These are phyloP conservation scores for Rosa lucieae DNA, from an alignment of 306 rosid genomes.

Conservation along the genomic window DNA sequence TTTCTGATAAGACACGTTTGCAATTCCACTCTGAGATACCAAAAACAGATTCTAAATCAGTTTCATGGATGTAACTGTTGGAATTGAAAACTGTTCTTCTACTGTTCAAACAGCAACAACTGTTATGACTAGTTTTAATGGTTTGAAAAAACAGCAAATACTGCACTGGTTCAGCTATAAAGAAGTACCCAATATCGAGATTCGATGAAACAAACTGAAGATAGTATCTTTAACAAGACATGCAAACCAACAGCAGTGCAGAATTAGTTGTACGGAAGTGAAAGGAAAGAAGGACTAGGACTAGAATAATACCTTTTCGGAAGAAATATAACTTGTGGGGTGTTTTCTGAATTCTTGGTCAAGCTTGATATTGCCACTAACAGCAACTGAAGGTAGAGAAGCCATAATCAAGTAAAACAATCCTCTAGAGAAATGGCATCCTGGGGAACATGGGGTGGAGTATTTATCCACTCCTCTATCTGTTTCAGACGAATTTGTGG, in stretches of 20 bases:
- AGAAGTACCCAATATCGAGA: background rate
- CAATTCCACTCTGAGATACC: constrained; percentile 50
- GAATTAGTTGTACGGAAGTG: background rate
- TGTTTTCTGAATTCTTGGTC: constrained; percentile 54
- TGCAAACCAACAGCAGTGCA: background rate
- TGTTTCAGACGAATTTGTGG: constrained; percentile 25
- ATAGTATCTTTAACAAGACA: constrained; percentile 6
- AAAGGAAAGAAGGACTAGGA: background rate
- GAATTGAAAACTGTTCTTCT: background rate
- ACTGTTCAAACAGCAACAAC: background rate
- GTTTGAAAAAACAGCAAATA: background rate
- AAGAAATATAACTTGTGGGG: constrained; percentile 35
- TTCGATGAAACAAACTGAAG: background rate
- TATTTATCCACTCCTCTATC: constrained; percentile 19
- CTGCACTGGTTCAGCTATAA: background rate
- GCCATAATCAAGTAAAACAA: constrained; percentile 45
- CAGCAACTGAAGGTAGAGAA: constrained; percentile 61
- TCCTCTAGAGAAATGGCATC: constrained; percentile 11
- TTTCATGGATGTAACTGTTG: background rate
- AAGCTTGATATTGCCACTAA: constrained; percentile 55
- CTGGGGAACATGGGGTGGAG: background rate
- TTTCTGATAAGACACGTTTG: constrained; percentile 53
- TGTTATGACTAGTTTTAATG: background rate
- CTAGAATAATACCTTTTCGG: constrained; percentile 49
- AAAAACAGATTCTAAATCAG: background rate